Conservation (phyloP, 2,329 filamentous ascomycete genomes). For the Phialophora chinensis region DNA sequence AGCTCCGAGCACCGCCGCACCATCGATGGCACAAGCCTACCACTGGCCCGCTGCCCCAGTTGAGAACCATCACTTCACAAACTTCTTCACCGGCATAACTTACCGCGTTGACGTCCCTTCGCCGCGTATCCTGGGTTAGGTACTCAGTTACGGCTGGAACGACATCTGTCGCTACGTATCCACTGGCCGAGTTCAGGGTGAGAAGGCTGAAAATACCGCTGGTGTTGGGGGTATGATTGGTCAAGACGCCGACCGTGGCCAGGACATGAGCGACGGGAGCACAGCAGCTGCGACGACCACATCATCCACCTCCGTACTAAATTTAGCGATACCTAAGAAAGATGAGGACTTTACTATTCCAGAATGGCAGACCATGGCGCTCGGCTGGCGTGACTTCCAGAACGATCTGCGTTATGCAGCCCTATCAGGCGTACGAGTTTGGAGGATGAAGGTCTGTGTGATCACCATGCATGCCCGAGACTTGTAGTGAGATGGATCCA, state of each 20-base stretch:
- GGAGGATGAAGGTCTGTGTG: slow-evolving; percentile 34
- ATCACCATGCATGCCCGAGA: slow-evolving; percentile 10
- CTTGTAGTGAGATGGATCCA: background rate
- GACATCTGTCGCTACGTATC: slow-evolving; percentile 29
- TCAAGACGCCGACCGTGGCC: slow-evolving; percentile 4
- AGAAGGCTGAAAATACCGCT: background rate
- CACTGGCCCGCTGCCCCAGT: slow-evolving; percentile 34
- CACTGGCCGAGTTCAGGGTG: slow-evolving; percentile 18
- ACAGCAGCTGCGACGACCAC: background rate
- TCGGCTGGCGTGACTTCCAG: slow-evolving; percentile 33
- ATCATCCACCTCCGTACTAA: background rate
- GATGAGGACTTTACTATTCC: slow-evolving; percentile 8
- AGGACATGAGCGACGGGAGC: background rate
- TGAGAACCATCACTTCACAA: slow-evolving; percentile 4
- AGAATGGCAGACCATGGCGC: slow-evolving; percentile 23
- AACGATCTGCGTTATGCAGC: slow-evolving; percentile 29
- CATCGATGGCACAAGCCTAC: slow-evolving; percentile 20
- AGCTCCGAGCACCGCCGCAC: slow-evolving; percentile 2
- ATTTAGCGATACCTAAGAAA: background rate
- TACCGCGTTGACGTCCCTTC: slow-evolving; percentile 21
- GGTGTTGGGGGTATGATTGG: background rate
- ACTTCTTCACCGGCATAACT: slow-evolving; percentile 28
- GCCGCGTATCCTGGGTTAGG: slow-evolving; percentile 21
- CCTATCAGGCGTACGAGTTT: slow-evolving; percentile 29
- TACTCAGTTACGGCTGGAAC: slow-evolving; percentile 37